phyloP scores from a whole-genome alignment of 1,139 yeast species.

The Yarrowia galli region DNA sequence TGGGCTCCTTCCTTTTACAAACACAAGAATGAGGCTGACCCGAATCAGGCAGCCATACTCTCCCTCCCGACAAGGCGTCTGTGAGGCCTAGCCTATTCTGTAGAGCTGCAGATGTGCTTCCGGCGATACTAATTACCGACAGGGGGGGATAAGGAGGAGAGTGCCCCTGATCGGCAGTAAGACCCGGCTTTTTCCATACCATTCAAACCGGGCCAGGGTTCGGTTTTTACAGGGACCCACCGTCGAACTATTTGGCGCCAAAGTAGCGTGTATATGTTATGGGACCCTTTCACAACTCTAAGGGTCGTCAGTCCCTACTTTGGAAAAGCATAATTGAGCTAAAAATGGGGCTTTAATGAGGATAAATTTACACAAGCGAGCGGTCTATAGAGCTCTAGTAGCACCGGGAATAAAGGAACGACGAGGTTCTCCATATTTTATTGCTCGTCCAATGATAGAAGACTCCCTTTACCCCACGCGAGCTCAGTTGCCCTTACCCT shows the following conservation, averaged over 20 bases:
- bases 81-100: no score
- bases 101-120: no score
- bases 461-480: neutral
- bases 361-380: neutral
- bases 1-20: no score
- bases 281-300: neutral
- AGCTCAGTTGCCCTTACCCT: neutral
- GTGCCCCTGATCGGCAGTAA: no score
- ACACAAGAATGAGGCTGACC: no score
- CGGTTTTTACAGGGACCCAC: neutral
- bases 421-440: neutral
- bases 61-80: no score
- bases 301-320: neutral
- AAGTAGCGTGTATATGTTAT: neutral
- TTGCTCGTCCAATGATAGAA: neutral
- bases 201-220: no score
- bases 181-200: no score
- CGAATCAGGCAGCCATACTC: no score
- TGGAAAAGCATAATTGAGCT: neutral
- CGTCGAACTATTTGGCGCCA: neutral
- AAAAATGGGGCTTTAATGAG: neutral
- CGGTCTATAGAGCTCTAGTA: neutral
- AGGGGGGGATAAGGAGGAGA: no score
- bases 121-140: no score
- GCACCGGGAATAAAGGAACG: neutral